Base-by-base conservation (phyloP, 2,329 filamentous ascomycete genomes). In the Malbranchea cinnamomea region DNA sequence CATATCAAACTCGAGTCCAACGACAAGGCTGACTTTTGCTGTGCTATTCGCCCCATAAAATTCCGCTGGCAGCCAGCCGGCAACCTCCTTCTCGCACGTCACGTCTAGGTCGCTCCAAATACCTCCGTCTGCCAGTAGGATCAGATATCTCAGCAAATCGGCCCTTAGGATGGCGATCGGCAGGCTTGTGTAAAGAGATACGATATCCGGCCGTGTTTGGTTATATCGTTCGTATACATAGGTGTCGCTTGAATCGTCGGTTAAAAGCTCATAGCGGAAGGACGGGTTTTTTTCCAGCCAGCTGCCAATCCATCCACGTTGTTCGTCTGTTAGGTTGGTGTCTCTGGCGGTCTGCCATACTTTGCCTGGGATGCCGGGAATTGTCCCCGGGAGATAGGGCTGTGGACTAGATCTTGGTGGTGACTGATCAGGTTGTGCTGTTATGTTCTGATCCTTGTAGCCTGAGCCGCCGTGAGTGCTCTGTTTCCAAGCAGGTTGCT, bases 31-130 rank as follows among this genome's bases (percentile, higher is more conserved):
- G 2, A 52, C 41, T 1, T 43, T 36, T 10, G 23, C 14, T 8
- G 26, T 20, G 16, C n/a, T 22, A 22, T 34, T 22, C 4, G 14
- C 14, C 4, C 42, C 31, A 15, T 39, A 42, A 23, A 53, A 49
- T 26, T 53, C 35, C 4, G 18, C 15, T 0, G 56, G 56, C 4
- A 62, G 42, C 54, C 55, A 60, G 2, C 50, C 36, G 4, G 40
- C 33, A 9, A 59, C 50, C 0, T 47, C 39, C 16, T 38, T 44
- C 30, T 52, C 44, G 33, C 50, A 56, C 3, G 37, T 38, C 4
- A 55, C 47, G 33, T 61, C 56, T 6, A 60, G 39, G 24, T 61
- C 58, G 15, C 44, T 53, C 49, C 52, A 62, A n/a, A 57, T 44
- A 1, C 58, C 58, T 1, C 57, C 58, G 27, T 59, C 41, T 3